Conservation (phyloP, 1,284 basidiomycete species). For the Puccinia novopanici region DNA sequence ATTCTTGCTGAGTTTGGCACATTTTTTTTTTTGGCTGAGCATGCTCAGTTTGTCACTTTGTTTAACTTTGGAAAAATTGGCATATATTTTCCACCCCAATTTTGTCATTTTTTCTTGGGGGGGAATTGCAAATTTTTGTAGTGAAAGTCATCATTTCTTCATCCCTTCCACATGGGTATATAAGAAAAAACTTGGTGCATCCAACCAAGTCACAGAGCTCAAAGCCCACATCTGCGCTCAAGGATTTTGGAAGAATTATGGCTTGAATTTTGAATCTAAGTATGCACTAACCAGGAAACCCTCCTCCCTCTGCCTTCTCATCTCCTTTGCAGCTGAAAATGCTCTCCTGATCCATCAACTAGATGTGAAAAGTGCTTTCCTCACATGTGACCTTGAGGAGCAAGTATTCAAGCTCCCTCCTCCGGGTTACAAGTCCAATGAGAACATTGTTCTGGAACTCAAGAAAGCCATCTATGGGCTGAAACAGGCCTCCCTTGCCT, state of each 20-base stretch:
- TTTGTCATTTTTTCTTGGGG: too few species aligned
- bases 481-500: background rate
- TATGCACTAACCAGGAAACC: slow-evolving; percentile 9
- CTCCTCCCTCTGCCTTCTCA: background rate
- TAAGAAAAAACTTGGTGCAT: too few species aligned
- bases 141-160: too few species aligned
- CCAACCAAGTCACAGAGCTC: background rate
- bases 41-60: too few species aligned
- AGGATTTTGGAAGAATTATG: slow-evolving; percentile 14
- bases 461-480: background rate
- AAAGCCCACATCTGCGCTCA: slow-evolving; percentile 26
- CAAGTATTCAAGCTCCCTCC: background rate
- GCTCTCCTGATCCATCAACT: slow-evolving; percentile 1
- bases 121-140: too few species aligned
- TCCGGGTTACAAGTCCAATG: background rate
- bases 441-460: background rate
- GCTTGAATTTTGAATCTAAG: background rate
- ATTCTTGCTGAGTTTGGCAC: too few species aligned
- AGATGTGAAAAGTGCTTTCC: slow-evolving; percentile 11
- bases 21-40: too few species aligned
- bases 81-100: too few species aligned
- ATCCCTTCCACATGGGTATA: too few species aligned
- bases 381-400: background rate
- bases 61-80: too few species aligned
- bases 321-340: background rate